Base-by-base conservation (phyloP, 1,284 basidiomycete species). In the Ustilago lituana region DNA sequence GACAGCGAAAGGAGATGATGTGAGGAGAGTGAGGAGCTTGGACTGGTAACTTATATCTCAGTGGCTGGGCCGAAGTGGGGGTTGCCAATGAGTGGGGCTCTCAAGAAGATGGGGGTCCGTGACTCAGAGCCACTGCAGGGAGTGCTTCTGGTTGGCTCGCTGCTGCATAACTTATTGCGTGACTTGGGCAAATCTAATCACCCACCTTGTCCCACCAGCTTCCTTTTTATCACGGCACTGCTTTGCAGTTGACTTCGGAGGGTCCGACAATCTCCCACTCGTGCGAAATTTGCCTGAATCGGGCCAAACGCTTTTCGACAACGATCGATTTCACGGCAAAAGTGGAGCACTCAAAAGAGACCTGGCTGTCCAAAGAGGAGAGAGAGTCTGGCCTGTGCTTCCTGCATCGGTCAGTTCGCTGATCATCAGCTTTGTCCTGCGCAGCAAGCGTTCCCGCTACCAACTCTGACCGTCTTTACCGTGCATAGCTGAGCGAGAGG, bases 121-220 rank as follows among this genome's bases (percentile, higher is more conserved):
- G 35, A 38, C 33, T 51, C 41, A 50, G 36, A 31, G 24, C 37
- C 15, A 38, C 37, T 10, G 40, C 37, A 12, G 20, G 41, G 22
- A 29, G 27, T 29, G n/a, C n/a, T 53, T 56, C 53, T 56, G 59
- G 53, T 62, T 62, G 60, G 54, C 36, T 49, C 29, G 15, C 29
- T 5, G 17, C 20, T n/a, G n/a, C n/a, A n/a, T n/a, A n/a, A 14
- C 15, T 26, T 35, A 41, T 22, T 32, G 49, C 49, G 24, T n/a
- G 17, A 31, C 52, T 38, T 44, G 27, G 26, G 19, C 36, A 49
- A 45, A 51, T 55, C 52, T 55, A 55, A 55, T 55, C 43, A 44
- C 56, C 12, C n/a, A n/a, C n/a, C n/a, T n/a, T n/a, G n/a, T 29
- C 12, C 27, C 12, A 12, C 27, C 27, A 29, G 12, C 27, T 29